Evolutionary conservation across 2,329 filamentous ascomycete species (phyloP), one percentile per base, ranked within the genome.

Genomic region (Cryoendolithus antarcticus): DNA sequence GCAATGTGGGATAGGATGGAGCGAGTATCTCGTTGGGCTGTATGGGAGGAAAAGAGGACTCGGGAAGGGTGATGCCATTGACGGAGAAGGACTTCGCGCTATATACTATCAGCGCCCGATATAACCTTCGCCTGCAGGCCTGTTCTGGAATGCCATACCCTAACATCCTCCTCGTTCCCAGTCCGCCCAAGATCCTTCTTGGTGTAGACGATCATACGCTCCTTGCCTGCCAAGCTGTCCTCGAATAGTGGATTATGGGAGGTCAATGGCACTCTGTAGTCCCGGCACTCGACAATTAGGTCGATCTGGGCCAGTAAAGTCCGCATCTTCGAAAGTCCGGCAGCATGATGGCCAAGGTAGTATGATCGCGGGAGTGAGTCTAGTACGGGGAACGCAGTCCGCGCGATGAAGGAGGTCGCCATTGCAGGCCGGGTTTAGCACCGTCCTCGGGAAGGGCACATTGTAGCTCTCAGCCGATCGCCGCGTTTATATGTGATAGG

Each of bases 161-260:
- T 53, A 31, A 45, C 47, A 15, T 59, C 50, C 30, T 47, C 51
- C 33, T 52, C 46, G n/a, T 57, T 56, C 8, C 59, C 58, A 35
- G 58, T 58, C 39, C 65, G 67, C 4, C 77, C 80, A 19, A 94
- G 70, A 60, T 95, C 88, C 48, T 75, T 67, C 61, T 96, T 94
- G 10, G 91, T 98, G 62, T 94, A 96, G 30, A 96, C 79, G 49
- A 96, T 70, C 48, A 95, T 65, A 44, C 88, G 75, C 52, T 82
- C 71, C 47, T 77, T 77, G 10, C 79, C 80, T 21, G 76, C 75
- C 33, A 96, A 67, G 27, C 76, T 73, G 45, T 78, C 71, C 57
- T 96, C 89, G 50, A 98, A 89, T 34, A 88, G 65, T 0, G 88
- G 89, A 57, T 98, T 98, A 49, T 85, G 77, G 3, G 85, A 91